A percentile compares a stretch with the other conserved stretches of the same genome.
These are phyloP conservation scores for Microbotryum lychnidis-dioicae DNA, from an alignment of 1,284 basidiomycete genomes.

Conservation along the genomic window DNA sequence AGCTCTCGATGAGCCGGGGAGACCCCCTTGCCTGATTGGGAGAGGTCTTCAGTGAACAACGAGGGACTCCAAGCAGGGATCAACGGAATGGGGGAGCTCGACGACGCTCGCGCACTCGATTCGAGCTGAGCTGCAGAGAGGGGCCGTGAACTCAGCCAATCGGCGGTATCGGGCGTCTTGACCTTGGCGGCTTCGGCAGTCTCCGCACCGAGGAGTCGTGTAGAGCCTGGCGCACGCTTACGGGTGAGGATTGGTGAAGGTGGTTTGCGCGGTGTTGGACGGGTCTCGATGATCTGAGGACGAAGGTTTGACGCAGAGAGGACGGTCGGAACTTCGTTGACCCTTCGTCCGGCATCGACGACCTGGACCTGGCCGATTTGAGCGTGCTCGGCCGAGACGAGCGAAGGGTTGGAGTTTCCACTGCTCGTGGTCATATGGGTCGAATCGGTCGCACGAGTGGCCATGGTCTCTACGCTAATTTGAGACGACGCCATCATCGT, in stretches of 20 bases:
- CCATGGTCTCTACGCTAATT: constrained; percentile 22
- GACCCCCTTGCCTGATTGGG: too few relatives aligned
- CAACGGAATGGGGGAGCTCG: too few relatives aligned
- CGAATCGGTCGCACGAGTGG: constrained; percentile 21
- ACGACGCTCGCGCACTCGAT: too few relatives aligned
- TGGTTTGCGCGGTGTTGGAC: neutral
- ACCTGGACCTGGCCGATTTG: neutral
- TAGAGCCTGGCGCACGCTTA: neutral
- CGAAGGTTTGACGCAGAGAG: neutral
- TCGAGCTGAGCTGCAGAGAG: too few relatives aligned
- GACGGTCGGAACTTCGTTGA: neutral
- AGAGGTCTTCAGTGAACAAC: too few relatives aligned
- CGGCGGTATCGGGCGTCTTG: too few relatives aligned
- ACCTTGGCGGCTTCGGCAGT: too few relatives aligned
- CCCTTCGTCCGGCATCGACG: too few relatives aligned
- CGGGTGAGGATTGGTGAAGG: neutral
- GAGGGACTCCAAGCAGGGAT: too few relatives aligned
- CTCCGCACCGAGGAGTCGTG: constrained; percentile 6
- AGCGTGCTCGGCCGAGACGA: too few relatives aligned
- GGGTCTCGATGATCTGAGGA: neutral
- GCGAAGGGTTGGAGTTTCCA: neutral
- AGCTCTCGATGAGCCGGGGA: neutral
- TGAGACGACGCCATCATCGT: constrained; percentile 2
- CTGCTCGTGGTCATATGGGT: constrained; percentile 13
- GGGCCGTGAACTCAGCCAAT: too few relatives aligned